These are phyloP conservation scores for Anthracocystis panici-leucophaei DNA, from an alignment of 1,284 basidiomycete species.

Conservation along the genomic window DNA sequence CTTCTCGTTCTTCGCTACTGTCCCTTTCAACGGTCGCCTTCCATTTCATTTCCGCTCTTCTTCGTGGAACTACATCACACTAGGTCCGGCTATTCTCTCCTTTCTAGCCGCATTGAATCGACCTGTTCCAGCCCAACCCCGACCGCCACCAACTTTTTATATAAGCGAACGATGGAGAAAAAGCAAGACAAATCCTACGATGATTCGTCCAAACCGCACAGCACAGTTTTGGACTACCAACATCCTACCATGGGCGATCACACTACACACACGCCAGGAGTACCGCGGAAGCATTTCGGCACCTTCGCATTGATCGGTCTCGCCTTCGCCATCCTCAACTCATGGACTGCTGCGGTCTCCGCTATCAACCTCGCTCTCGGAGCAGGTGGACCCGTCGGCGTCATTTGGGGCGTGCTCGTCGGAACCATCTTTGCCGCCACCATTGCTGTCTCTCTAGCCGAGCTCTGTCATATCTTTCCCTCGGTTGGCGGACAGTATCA, in stretches of 20 bases:
- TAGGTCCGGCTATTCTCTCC: not conserved
- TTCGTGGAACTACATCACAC: too few relatives aligned
- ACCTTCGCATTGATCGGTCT: conserved; percentile 45
- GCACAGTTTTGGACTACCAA: conserved; percentile 14
- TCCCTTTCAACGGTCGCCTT: too few relatives aligned
- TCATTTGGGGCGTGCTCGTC: conserved; percentile 37
- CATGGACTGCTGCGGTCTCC: conserved; percentile 38
- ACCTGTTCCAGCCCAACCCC: not conserved
- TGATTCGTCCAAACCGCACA: conserved; percentile 19
- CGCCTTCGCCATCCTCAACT: conserved; percentile 50
- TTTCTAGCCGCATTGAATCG: conserved; percentile 11
- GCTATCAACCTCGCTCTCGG: conserved; percentile 42
- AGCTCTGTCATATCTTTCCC: conserved; percentile 49
- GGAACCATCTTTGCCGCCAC: conserved; percentile 32
- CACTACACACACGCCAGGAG: not conserved
- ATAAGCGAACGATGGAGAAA: conserved; percentile 15
- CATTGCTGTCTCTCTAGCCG: conserved; percentile 38
- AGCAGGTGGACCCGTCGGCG: conserved; percentile 36
- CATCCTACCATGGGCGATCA: conserved; percentile 8
- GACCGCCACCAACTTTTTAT: not conserved
- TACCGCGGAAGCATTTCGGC: conserved; percentile 42
- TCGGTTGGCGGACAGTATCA: conserved; percentile 48
- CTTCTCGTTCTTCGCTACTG: too few relatives aligned
- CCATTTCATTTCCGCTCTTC: too few relatives aligned
- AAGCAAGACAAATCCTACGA: conserved; percentile 28